A percentile compares a stretch with the other conserved stretches of the same genome.
Evolutionary conservation across 495 filamentous ascomycete species (phyloP).

Genomic region (Aspergillus kassunensis): DNA sequence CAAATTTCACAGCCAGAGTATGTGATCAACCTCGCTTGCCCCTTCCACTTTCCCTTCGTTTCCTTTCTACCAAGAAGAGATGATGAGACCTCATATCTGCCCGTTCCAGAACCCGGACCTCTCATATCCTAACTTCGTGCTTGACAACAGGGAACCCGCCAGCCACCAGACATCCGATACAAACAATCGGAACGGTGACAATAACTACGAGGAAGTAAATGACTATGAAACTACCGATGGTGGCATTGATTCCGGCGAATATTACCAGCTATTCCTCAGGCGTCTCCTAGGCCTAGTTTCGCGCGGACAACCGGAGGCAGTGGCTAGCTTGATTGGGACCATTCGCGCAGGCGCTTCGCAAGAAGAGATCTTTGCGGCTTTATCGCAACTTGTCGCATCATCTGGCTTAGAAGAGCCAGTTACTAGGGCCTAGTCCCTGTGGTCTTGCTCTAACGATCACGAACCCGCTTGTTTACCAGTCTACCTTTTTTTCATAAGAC

Average conservation of each 20-base stretch:
- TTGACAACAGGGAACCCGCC: constrained; percentile 1
- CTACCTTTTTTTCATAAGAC: too few relatives aligned
- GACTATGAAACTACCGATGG: neutral
- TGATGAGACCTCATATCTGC: neutral
- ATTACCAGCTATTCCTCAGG: constrained; percentile 29
- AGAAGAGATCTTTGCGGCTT: constrained; percentile 23
- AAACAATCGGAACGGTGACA: constrained; percentile 1
- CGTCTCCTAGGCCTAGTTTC: constrained; percentile 28
- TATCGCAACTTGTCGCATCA: constrained; percentile 16
- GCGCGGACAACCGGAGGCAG: constrained; percentile 21
- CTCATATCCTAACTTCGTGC: neutral
- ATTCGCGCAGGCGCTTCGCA: constrained; percentile 36
- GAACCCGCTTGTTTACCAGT: too few relatives aligned
- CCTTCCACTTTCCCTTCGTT: neutral
- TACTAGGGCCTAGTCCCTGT: neutral
- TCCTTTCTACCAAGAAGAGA: too few relatives aligned
- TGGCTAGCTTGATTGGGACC: constrained; percentile 24
- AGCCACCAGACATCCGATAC: constrained; percentile 3
- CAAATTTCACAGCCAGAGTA: too few relatives aligned
- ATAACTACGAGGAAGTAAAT: constrained; percentile 1
- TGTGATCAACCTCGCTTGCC: too few relatives aligned
- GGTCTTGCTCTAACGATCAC: too few relatives aligned
- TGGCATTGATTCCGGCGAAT: constrained; percentile 14
- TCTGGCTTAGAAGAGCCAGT: neutral
- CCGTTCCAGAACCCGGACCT: neutral